These are phyloP conservation scores for Aspergillus nomiae DNA, from an alignment of 2,329 filamentous ascomycete species.

Conservation along the genomic window DNA sequence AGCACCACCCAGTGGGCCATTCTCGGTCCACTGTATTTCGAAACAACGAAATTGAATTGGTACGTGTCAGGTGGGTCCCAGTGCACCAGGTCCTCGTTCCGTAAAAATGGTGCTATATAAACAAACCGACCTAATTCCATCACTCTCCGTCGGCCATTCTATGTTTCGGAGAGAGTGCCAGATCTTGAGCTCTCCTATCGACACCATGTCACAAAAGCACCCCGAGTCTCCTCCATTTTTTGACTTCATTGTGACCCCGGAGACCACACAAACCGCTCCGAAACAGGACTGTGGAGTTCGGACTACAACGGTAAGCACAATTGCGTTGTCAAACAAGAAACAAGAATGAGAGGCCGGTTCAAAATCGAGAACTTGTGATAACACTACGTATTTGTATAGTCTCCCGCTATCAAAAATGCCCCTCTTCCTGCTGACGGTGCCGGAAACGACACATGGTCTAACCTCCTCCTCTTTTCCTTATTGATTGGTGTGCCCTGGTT, in stretches of 20 bases:
- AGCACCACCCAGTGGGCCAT: not conserved
- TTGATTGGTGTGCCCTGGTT: slow-evolving; percentile 74
- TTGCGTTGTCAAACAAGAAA: not conserved
- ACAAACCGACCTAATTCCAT: not conserved
- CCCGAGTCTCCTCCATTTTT: not conserved
- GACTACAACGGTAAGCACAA: not conserved
- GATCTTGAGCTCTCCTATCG: not conserved
- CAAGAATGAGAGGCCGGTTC: not conserved
- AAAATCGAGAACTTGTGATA: not conserved
- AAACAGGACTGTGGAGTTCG: not conserved
- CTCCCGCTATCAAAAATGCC: slow-evolving; percentile 87
- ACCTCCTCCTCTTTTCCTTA: slow-evolving; percentile 70
- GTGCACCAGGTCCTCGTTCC: not conserved
- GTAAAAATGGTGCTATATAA: not conserved
- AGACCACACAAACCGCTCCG: not conserved
- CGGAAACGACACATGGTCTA: slow-evolving; percentile 85
- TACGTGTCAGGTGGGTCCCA: not conserved
- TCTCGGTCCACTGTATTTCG: not conserved
- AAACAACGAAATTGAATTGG: not conserved
- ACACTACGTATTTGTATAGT: slow-evolving; percentile 54
- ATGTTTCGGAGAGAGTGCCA: not conserved
- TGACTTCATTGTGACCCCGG: not conserved
- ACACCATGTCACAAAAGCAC: not conserved
- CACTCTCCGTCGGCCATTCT: not conserved
- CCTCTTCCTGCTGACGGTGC: slow-evolving; percentile 88